Evolutionary conservation across 345 rosid genomes (phyloP).

Genomic region (Erodium maritimum): DNA sequence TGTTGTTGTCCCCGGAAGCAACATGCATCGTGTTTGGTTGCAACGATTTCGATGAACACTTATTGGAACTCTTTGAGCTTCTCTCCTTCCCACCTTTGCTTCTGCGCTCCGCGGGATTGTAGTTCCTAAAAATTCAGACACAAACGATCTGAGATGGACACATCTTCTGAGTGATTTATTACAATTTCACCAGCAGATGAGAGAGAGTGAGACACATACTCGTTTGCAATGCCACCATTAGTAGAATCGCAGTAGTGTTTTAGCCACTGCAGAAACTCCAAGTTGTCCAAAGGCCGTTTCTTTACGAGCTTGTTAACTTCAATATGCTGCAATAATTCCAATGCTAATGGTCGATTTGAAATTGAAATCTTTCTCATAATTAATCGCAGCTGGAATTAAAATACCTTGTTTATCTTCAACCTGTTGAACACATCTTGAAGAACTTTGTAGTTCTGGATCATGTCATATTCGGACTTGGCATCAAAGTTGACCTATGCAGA

Average conservation of each 20-base stretch:
- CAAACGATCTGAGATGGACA: not conserved
- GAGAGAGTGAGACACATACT: constrained; percentile 27
- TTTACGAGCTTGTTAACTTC: constrained; percentile 92
- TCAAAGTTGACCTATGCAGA: constrained; percentile 70
- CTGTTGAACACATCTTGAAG: constrained; percentile 91
- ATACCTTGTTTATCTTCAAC: constrained; percentile 86
- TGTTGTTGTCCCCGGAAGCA: not conserved
- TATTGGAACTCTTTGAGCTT: constrained; percentile 32
- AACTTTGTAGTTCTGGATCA: constrained; percentile 95
- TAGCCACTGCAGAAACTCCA: constrained; percentile 97
- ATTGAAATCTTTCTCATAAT: too few relatives aligned
- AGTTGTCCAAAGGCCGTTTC: constrained; percentile 88
- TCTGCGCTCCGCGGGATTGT: constrained; percentile 84
- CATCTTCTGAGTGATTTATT: not conserved
- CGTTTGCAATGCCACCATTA: constrained; percentile 93
- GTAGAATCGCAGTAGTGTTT: constrained; percentile 91
- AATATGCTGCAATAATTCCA: constrained; percentile 39
- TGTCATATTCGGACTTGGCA: constrained; percentile 90
- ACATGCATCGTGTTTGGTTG: constrained; percentile 53
- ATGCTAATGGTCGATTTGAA: not conserved
- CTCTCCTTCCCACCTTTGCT: constrained; percentile 65
- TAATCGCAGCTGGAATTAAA: too few relatives aligned
- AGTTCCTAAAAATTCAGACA: constrained; percentile 39
- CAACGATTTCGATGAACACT: constrained; percentile 53
- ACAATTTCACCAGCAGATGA: not conserved